Percentiles rank a stretch among this genome's conserved stretches.
phyloP scores from a whole-genome alignment of 257 asterid species.

The Gentiana dahurica region DNA sequence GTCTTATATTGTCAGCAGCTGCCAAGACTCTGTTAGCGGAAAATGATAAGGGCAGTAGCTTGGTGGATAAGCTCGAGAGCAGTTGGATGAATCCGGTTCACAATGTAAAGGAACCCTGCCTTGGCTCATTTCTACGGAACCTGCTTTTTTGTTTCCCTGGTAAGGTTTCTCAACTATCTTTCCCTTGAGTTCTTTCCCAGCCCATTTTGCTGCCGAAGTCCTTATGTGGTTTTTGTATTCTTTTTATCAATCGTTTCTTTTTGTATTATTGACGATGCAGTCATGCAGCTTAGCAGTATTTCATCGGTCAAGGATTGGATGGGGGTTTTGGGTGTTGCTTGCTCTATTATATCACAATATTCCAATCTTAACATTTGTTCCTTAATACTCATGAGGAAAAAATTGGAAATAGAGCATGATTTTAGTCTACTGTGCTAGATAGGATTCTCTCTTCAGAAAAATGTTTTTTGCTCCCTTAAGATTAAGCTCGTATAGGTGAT shows the following conservation, averaged over 20 bases:
- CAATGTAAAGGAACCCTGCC: conserved; percentile 60
- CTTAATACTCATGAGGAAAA: too few species aligned
- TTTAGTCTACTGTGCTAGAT: too few species aligned
- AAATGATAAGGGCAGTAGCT: conserved; percentile 20
- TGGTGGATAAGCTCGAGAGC: conserved; percentile 35
- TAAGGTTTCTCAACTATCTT: conserved; percentile 15
- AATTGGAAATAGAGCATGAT: too few species aligned
- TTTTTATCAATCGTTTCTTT: background rate
- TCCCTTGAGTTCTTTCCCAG: background rate
- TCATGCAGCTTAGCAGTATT: background rate
- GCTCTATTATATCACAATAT: too few species aligned
- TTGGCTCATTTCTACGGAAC: conserved; percentile 39
- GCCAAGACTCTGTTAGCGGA: conserved; percentile 38
- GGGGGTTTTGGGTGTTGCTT: too few species aligned
- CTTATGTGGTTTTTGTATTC: background rate
- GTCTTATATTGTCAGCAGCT: conserved; percentile 30
- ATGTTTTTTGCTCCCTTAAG: too few species aligned
- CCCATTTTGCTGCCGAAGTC: background rate
- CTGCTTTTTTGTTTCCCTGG: conserved; percentile 78
- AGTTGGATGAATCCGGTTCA: conserved; percentile 63
- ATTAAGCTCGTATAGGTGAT: too few species aligned
- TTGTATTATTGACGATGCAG: background rate
- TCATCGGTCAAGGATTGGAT: too few species aligned
- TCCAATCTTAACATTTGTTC: too few species aligned
- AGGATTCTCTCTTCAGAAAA: too few species aligned